phyloP scores from a whole-genome alignment of 1,139 yeast species.

The Pichia sp. region DNA sequence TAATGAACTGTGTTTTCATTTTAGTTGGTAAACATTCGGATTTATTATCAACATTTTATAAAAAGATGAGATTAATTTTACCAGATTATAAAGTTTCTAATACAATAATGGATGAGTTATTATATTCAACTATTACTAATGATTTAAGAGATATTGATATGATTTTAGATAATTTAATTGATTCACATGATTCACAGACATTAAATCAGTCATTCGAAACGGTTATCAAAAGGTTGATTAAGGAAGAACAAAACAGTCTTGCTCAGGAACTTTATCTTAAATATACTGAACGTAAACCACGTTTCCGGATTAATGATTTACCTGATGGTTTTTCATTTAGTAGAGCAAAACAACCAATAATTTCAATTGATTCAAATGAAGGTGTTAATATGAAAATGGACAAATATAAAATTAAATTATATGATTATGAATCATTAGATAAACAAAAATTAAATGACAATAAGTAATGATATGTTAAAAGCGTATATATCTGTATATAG shows the following conservation, averaged over 20 bases:
- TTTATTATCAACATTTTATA: conserved; percentile 13
- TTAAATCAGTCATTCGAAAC: conserved; percentile 8
- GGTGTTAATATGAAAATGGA: conserved; percentile 11
- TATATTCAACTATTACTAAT: conserved; percentile 9
- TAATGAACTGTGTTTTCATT: conserved; percentile 12
- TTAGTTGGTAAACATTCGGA: conserved; percentile 14
- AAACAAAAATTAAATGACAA: background rate
- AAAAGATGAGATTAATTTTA: conserved; percentile 5
- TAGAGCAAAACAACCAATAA: conserved; percentile 5
- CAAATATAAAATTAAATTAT: conserved; percentile 15
- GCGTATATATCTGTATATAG: too few species aligned
- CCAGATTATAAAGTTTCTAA: conserved; percentile 14
- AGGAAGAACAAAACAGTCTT: conserved; percentile 8
- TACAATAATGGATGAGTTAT: conserved; percentile 2
- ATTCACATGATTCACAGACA: background rate
- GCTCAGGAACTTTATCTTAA: conserved; percentile 16
- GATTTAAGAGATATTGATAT: conserved; percentile 12
- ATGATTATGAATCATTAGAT: conserved; percentile 18
- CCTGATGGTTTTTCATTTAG: conserved; percentile 5
- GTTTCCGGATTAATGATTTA: conserved; percentile 7
- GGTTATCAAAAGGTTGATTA: conserved; percentile 10
- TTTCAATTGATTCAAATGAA: conserved; percentile 7
- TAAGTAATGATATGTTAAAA: too few species aligned
- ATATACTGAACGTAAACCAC: conserved; percentile 6
- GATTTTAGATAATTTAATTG: conserved; percentile 8